Conservation (phyloP, 768 basidiomycete species). For the Leccinum boreale region DNA sequence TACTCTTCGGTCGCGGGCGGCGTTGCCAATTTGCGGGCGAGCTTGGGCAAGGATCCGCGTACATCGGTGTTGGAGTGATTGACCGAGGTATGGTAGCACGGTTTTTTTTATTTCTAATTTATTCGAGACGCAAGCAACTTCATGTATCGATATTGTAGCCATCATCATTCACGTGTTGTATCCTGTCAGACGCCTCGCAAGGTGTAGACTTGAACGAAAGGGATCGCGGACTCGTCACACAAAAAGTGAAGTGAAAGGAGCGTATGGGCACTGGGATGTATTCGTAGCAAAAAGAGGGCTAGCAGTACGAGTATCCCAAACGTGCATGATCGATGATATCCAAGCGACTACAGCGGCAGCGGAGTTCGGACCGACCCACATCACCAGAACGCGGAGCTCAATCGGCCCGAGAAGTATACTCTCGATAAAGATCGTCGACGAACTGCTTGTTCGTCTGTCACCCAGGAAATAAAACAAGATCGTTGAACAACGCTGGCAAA, state of each 20-base stretch:
- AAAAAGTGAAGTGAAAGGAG: not conserved
- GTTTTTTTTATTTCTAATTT: not conserved
- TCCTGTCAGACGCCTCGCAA: too few relatives aligned
- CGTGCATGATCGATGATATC: not conserved
- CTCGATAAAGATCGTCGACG: conserved; percentile 57
- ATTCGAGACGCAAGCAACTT: not conserved
- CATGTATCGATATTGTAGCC: not conserved
- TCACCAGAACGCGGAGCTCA: conserved; percentile 3
- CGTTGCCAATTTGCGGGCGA: conserved; percentile 39
- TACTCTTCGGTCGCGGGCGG: conserved; percentile 41
- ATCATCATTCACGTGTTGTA: not conserved
- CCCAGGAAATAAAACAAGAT: not conserved
- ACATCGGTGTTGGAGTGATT: conserved; percentile 36
- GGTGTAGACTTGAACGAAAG: too few relatives aligned
- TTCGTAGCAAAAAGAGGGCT: conserved; percentile 11
- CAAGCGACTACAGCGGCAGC: not conserved
- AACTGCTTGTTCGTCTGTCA: conserved; percentile 62
- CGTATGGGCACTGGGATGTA: conserved; percentile 2
- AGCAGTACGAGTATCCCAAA: conserved; percentile 8
- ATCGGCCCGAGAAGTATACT: conserved; percentile 36
- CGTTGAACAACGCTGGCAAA: not conserved
- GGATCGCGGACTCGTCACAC: not conserved
- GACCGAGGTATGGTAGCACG: not conserved
- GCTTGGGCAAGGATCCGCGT: conserved; percentile 38
- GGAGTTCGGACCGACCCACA: not conserved